Evolutionary conservation across 1,284 basidiomycete genomes (phyloP), one percentile per base, ranked within the genome.

Genomic region (Austropuccinia psidii): DNA sequence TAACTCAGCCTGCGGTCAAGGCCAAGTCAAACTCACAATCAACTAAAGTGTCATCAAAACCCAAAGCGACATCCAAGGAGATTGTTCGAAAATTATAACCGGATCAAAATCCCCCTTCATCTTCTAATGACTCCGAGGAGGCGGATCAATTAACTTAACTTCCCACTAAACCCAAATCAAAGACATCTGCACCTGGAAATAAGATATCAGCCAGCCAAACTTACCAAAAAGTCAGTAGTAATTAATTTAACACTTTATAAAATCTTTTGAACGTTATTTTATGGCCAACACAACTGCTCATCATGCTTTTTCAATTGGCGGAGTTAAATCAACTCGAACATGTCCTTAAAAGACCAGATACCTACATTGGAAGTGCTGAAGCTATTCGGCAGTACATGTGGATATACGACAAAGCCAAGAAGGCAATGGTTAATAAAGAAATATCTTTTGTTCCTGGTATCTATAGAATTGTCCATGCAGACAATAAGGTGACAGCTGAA

Each of bases 391-490:
- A 93, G 79, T 79, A 83, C 35, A 93, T 96, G 88, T 98, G 93
- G 93, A 91, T 90, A 2, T 93, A 88, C 80, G 91, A 96, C 60
- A 74, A 73, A 24, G 73, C 74, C 15, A 74, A 70, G 35, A 77
- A 74, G 39, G 52, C 43, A 1, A 78, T 78, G 77, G 74, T 61
- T 21, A 75, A 76, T 50, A 74, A 74, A 58, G 88, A 93, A 61
- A 90, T 93, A 77, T 91, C 87, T 76, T 98, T 90, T 80, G 94
- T 98, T 1, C 96, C 96, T 0, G 96, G 95, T 76, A 95, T 99
- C 82, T 96, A 96, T 87, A 98, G 98, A 85, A 98, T 98, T 80
- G 90, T 98, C 55, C 96, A 99, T 79, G 96, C 96, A 7, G 96
- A 99, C 81, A 97, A 98, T 84, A 98, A 98, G 88, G 95, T 90